Conservation (phyloP, 179 eudicot species). For the Amaranthus tricolor region DNA sequence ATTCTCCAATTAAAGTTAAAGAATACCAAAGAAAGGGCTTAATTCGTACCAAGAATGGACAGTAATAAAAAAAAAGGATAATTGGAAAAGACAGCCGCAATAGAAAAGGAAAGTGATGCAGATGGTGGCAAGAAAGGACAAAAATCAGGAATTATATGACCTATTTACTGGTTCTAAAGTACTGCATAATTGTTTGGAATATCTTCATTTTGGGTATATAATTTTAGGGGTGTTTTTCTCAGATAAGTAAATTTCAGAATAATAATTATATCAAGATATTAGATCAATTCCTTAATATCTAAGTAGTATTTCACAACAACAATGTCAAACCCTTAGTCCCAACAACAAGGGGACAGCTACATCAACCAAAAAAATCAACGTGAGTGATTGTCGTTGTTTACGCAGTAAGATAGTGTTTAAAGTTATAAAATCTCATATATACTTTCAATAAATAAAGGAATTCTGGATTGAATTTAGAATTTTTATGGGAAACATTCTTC, state of each 20-base stretch:
- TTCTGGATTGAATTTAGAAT: neutral
- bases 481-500: neutral
- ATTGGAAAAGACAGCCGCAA: neutral
- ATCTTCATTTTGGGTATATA: neutral
- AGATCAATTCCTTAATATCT: neutral
- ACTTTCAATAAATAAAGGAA: neutral
- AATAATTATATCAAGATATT: neutral
- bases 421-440: no score
- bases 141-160: neutral
- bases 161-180: neutral
- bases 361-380: no score
- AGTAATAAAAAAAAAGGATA: neutral
- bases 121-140: neutral
- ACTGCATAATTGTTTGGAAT: neutral
- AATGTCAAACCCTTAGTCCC: no score
- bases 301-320: neutral
- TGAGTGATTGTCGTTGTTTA: no score
- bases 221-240: neutral
- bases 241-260: neutral
- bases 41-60: neutral
- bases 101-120: neutral
- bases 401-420: neutral
- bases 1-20: slow-evolving; percentile 7
- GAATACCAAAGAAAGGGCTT: neutral
- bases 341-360: no score